Evolutionary conservation across 805 yeast genomes (phyloP), one percentile per base, ranked within the genome.

Genomic region (Wickerhamiella allomyrinae): DNA sequence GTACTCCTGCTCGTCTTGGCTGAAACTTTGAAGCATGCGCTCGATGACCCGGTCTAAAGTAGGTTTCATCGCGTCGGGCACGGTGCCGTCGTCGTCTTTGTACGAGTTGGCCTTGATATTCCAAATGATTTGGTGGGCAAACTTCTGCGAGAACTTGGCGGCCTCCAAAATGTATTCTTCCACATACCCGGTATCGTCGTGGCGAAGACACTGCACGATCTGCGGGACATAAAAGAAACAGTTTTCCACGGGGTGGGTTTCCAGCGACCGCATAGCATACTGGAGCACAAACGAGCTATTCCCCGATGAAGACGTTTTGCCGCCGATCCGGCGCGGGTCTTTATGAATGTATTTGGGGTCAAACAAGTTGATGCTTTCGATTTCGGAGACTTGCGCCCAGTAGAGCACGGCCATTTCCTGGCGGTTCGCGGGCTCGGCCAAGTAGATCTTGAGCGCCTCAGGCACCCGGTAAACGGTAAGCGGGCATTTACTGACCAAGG

Each of bases 91-190:
- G 52, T 89, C 97, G 57, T 83, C 96, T 51, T 79, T 80, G 61
- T 73, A 91, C 47, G 86, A 75, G 57, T 93, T 91, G 1, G 99
- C 97, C 54, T 80, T 62, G 82, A 91, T 85, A 56, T 91, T 91
- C 99, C 99, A 91, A 42, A 91, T 85, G 49, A 91, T 87, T 61
- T 91, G 99, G 60, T 91, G 99, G 0, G 97, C 87, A 68, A 91
- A 91, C 47, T 89, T 66, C 50, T 83, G 93, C 21, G 91, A 79
- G 11, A 86, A 83, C 56, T 80, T 77, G 1, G 94, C 96, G 1
- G 96, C 84, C 58, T 91, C 97, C 43, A 89, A 63, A 48, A 91
- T 86, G 57, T 82, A 84, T 51, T 85, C 71, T 52, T 83, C 85
- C 36, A 89, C 93, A 53, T 85, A 87, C 1, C 96, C 97, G 36